Percentiles rank a stretch among this genome's conserved stretches.
These are phyloP conservation scores for Colletotrichum paranaense DNA, from an alignment of 2,329 filamentous ascomycete species.

Conservation along the genomic window DNA sequence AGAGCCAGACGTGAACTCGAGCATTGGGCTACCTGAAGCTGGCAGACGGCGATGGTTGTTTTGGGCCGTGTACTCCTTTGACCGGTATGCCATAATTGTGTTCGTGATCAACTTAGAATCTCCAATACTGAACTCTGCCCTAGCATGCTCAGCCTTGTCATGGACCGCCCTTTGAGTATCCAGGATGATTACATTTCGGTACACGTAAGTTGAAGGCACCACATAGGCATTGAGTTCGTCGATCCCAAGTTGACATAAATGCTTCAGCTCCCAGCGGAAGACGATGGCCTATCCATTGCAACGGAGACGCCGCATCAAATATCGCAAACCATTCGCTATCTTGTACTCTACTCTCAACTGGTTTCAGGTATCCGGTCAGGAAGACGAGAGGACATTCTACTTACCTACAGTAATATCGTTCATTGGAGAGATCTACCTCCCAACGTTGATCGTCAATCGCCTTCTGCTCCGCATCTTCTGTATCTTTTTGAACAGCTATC, in stretches of 20 bases:
- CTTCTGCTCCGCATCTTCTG: neutral
- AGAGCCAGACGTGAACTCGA: no score
- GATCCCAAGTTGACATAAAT: neutral
- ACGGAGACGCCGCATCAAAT: neutral
- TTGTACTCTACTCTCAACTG: slow-evolving; percentile 18
- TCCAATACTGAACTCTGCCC: no score
- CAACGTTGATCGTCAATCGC: neutral
- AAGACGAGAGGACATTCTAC: neutral
- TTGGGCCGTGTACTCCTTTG: no score
- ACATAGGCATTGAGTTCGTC: no score
- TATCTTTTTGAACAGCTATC: slow-evolving; percentile 9
- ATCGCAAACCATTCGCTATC: neutral
- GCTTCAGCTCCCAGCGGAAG: neutral
- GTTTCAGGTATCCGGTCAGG: slow-evolving; percentile 12
- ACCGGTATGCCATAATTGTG: no score
- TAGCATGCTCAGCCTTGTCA: slow-evolving; percentile 3
- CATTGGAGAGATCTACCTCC: slow-evolving; percentile 30
- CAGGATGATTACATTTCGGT: slow-evolving; percentile 29
- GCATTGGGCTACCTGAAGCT: no score
- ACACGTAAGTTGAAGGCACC: neutral
- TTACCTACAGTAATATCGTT: slow-evolving; percentile 16
- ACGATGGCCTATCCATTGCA: neutral
- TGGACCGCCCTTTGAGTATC: slow-evolving; percentile 29
- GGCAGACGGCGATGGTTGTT: no score
- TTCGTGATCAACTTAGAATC: no score